Percentiles rank a stretch among this genome's conserved stretches.
Evolutionary conservation across 1,284 basidiomycete genomes (phyloP).

Genomic region (Kwoniella shivajii): DNA sequence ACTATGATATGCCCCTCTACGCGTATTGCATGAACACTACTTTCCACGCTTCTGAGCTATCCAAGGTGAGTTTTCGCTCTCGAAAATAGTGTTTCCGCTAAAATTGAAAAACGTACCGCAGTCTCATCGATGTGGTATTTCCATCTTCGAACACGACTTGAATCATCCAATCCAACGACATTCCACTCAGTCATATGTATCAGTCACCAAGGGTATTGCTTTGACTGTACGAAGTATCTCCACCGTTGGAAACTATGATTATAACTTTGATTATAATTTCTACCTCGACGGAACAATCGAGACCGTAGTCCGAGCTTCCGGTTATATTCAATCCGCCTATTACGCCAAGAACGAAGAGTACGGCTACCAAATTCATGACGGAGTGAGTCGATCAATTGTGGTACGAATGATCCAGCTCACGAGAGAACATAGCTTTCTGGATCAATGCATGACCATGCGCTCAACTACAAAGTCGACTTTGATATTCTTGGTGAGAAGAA

Average conservation of each 20-base stretch:
- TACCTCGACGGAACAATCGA: conserved; percentile 46
- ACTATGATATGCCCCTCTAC: conserved; percentile 43
- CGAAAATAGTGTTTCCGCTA: neutral
- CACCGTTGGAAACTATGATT: conserved; percentile 48
- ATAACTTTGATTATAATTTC: conserved; percentile 44
- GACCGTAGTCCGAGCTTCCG: conserved; percentile 43
- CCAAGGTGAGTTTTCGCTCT: conserved; percentile 18
- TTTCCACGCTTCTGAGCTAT: conserved; percentile 42
- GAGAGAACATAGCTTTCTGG: conserved; percentile 24
- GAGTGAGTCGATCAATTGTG: conserved; percentile 1
- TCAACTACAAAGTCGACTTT: conserved; percentile 38
- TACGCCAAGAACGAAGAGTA: conserved; percentile 43
- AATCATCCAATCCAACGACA: conserved; percentile 43
- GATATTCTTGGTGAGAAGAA: conserved; percentile 44
- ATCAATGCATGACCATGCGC: conserved; percentile 45
- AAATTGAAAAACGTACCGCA: neutral
- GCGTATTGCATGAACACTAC: conserved; percentile 27
- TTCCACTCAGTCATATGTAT: conserved; percentile 32
- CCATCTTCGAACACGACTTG: conserved; percentile 43
- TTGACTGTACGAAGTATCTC: conserved; percentile 40
- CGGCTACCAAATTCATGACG: conserved; percentile 45
- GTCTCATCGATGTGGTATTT: conserved; percentile 36
- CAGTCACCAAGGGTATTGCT: conserved; percentile 43
- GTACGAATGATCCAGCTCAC: neutral
- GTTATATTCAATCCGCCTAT: conserved; percentile 46